Base-by-base conservation (phyloP, 1,139 yeast species). In the Blastobotrys capitulatus region DNA sequence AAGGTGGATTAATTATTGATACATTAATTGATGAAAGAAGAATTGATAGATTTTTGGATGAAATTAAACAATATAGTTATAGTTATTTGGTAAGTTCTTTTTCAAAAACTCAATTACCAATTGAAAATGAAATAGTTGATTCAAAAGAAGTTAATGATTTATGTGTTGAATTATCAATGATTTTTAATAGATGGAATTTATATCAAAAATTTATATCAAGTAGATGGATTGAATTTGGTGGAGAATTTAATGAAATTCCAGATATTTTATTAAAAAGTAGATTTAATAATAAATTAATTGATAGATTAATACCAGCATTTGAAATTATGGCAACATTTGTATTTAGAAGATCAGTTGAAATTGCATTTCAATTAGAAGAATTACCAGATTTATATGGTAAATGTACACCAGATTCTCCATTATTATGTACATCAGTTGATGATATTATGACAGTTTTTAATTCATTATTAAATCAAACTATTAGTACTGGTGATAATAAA, bases 171-270 rank as follows among this genome's bases (percentile, higher is more conserved):
- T 69, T 86, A 18, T 78, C 95, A 0, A 74, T 83, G 6, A 84
- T 92, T 61, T 70, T 92, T 60, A 87, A 86, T 60, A 82, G 89
- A 54, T 92, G 98, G 97, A 74, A 86, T 8, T 75, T 88, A 64
- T 94, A 89, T 65, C 76, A 86, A 53, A 80, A 80, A 60, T 92
- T 89, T 60, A 75, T 87, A 57, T 78, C 87, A 1, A 74, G 77
- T 31, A 78, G 84, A 54, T 86, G 86, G 80, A 73, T 71, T 45
- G 78, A 73, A 47, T 75, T 70, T 46, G 53, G 54, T 6, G 50
- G 43, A 12, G 42, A 25, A 19, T 35, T 50, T 37, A 43, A 15
- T 38, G 25, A 27, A 38, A 29, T 45, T 3, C 76, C 87, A 6
- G 44, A 52, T 20, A 71, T 66, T 12, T 46, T 89, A 4, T 46